Percentiles rank a stretch among this genome's conserved stretches.
phyloP scores from a whole-genome alignment of 495 filamentous ascomycete species.

The Aspergillus cavernicola region DNA sequence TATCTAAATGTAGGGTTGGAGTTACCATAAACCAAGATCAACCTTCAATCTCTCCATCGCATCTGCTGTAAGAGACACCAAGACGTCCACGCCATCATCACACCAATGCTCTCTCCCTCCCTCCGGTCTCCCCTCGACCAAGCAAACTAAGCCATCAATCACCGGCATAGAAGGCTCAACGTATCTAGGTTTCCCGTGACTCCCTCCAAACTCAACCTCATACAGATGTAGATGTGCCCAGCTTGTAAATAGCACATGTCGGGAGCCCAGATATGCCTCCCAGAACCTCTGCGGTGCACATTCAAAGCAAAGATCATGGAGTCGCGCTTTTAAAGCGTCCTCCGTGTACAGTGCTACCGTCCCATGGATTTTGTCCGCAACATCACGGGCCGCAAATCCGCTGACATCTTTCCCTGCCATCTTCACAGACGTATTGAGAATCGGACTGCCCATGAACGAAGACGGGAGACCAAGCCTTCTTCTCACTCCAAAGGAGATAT shows the following conservation, averaged over 20 bases:
- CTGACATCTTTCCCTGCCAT: conserved; percentile 3
- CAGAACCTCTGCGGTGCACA: conserved; percentile 7
- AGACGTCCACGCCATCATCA: conserved; percentile 11
- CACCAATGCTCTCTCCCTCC: conserved; percentile 5
- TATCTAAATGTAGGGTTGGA: too few relatives aligned
- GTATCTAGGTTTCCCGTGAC: background rate
- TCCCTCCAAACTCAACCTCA: conserved; percentile 2
- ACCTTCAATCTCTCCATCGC: conserved; percentile 2
- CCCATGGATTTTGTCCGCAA: background rate
- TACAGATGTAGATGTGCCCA: conserved; percentile 10
- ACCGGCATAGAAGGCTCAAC: conserved; percentile 8
- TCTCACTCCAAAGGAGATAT: conserved; percentile 4
- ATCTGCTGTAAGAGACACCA: background rate
- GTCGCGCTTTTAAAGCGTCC: background rate
- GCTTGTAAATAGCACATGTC: conserved; percentile 5
- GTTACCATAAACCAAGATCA: conserved; percentile 3
- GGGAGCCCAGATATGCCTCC: conserved; percentile 5
- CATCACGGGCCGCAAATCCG: background rate
- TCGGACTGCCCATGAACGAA: conserved; percentile 4
- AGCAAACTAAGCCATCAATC: conserved; percentile 6
- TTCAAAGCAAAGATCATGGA: conserved; percentile 9
- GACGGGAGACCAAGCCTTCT: conserved; percentile 3
- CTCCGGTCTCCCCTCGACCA: conserved; percentile 4
- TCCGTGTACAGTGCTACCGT: background rate
- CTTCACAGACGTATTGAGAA: background rate